Evolutionary conservation across 345 rosid species (phyloP), one percentile per base, ranked within the genome.

Genomic region (Gossypium herbaceum): DNA sequence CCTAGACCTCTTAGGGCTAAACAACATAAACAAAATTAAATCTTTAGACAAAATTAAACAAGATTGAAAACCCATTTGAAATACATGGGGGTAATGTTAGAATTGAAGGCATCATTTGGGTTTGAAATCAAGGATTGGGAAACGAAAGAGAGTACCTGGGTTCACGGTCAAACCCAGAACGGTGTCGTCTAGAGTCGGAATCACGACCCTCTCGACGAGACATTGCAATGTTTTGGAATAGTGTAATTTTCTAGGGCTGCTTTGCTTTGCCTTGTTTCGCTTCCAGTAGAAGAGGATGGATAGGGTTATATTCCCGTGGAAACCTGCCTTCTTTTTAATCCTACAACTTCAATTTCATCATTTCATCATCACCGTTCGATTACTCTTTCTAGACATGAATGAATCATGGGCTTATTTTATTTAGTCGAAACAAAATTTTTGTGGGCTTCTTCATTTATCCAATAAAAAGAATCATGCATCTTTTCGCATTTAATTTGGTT

Each of bases 1-100:
- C 78, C 94, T 85, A 15, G 91, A 87, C 74, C 90, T 93, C 84
- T 95, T 91, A 44, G 94, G 97, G 77, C 97, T 93, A 78, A 24
- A 67, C 68, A 48, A 75, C 27, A 56, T 17, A 9, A 22, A 78
- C 39, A 24, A 73, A 9, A 73, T 17, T 27, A 20, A 48, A 24
- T 4, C 8, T 22, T 68, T 44, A 6, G 27, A 19, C 34, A 44
- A 67, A 67, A 67, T 67, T 7, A 67, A 66, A 20, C 52, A 47
- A 44, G 6, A 67, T 7, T 6, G 34, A 68, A 68, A 27, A 48
- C 44, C 72, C 39, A 43, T 20, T 12, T 12, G 60, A 34, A 56
- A 43, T 20, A 34, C 48, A 34, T n/a, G 22, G 13, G 5, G 20
- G 43, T 45, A 72, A 58, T 39, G 43, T 59, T 59, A 52, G 48